These are phyloP conservation scores for Obelidium mucronatum DNA, from an alignment of 192 early-diverging fungal species.

Conservation along the genomic window DNA sequence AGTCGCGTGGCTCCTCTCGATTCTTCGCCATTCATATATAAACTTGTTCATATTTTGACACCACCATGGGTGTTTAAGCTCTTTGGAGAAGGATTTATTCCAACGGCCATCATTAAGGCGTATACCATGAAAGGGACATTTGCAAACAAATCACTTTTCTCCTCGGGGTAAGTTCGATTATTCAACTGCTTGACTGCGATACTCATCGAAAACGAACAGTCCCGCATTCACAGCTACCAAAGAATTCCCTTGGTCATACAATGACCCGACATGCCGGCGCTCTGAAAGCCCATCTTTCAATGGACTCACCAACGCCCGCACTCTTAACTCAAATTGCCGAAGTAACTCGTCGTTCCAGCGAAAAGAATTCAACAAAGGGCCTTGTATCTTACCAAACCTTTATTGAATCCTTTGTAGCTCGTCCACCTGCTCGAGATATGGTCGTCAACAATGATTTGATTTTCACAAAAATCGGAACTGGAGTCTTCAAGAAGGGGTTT, in stretches of 20 bases:
- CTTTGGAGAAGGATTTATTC: constrained; percentile 28
- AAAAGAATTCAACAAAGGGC: constrained; percentile 37
- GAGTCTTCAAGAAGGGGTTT: constrained; percentile 27
- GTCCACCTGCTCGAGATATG: constrained; percentile 19
- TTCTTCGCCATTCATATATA: constrained; percentile 51
- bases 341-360: constrained; percentile 68
- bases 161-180: constrained; percentile 37
- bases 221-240: constrained; percentile 19
- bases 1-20: constrained; percentile 57
- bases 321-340: constrained; percentile 65
- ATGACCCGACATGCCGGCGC: constrained; percentile 45
- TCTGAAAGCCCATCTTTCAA: constrained; percentile 55
- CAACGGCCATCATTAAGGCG: constrained; percentile 1
- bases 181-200: constrained; percentile 26
- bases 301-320: constrained; percentile 64
- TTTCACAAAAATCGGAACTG: constrained; percentile 35
- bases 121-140: constrained; percentile 15
- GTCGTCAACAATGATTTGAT: constrained; percentile 12
- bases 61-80: constrained; percentile 48
- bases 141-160: constrained; percentile 40
- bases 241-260: constrained; percentile 48
- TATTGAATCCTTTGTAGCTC: constrained; percentile 35
- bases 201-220: neutral
- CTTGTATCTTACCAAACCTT: constrained; percentile 42
- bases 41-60: constrained; percentile 52